Evolutionary conservation across 192 early-diverging fungal genomes (phyloP).

Genomic region (Podila verticillata): DNA sequence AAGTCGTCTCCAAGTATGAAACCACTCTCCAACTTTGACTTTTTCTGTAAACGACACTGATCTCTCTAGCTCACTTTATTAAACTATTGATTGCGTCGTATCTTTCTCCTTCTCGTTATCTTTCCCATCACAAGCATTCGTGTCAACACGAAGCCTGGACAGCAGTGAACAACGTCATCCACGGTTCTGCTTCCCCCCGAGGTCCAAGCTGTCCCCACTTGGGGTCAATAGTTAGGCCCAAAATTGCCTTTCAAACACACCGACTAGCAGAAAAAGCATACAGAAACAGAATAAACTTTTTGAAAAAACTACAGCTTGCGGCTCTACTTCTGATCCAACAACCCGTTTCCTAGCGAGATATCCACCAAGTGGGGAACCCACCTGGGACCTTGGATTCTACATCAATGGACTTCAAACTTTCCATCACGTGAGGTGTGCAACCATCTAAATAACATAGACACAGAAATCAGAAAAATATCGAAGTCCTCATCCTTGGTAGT

Average conservation of each 20-base stretch:
- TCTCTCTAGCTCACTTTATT: background rate
- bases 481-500: slow-evolving; percentile 1
- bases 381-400: too few species aligned
- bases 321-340: too few species aligned
- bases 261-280: too few species aligned
- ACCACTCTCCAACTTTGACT: background rate
- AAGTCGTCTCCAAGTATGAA: slow-evolving; percentile 15
- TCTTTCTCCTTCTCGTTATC: background rate
- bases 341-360: too few species aligned
- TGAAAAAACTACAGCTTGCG: too few species aligned
- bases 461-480: background rate
- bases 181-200: background rate
- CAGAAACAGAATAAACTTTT: too few species aligned
- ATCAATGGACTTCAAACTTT: too few species aligned
- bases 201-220: too few species aligned
- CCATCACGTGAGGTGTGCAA: too few species aligned
- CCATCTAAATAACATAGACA: background rate
- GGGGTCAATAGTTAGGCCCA: too few species aligned
- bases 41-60: background rate
- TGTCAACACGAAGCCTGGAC: background rate
- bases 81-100: background rate
- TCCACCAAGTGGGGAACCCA: too few species aligned
- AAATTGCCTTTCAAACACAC: too few species aligned
- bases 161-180: background rate
- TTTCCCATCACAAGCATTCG: slow-evolving; percentile 8